A percentile compares a stretch with the other conserved stretches of the same genome.
These are phyloP conservation scores for Passiflora organensis DNA, from an alignment of 345 rosid genomes.

Conservation along the genomic window DNA sequence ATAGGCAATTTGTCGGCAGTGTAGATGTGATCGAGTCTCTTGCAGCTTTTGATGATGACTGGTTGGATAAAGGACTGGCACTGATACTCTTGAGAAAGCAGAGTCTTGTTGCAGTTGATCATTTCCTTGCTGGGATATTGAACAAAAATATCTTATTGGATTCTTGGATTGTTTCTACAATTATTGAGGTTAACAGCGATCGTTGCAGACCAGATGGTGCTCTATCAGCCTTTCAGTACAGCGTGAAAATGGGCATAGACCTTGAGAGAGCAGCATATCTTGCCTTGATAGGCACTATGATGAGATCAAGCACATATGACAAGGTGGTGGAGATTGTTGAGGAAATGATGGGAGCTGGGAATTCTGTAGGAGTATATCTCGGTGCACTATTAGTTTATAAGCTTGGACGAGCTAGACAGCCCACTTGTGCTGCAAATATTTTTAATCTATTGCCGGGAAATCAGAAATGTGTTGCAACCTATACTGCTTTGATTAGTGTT, in stretches of 20 bases:
- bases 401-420: constrained; percentile 75
- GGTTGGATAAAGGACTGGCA: constrained; percentile 42
- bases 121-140: constrained; percentile 37
- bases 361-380: constrained; percentile 53
- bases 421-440: constrained; percentile 51
- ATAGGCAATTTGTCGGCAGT: constrained; percentile 20
- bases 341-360: constrained; percentile 53
- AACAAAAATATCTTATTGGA: constrained; percentile 38
- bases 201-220: constrained; percentile 48
- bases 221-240: constrained; percentile 54
- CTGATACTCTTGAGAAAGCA: constrained; percentile 54
- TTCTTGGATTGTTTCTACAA: constrained; percentile 40
- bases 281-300: constrained; percentile 45
- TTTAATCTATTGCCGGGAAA: constrained; percentile 57
- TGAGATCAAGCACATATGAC: constrained; percentile 37
- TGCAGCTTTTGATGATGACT: constrained; percentile 18
- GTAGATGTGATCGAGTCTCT: constrained; percentile 14
- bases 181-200: constrained; percentile 40
- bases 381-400: constrained; percentile 53
- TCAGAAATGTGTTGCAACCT: constrained; percentile 56
- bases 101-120: constrained; percentile 55
- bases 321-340: constrained; percentile 41
- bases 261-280: constrained; percentile 58
- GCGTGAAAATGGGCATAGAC: constrained; percentile 40
- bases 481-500: constrained; percentile 61